Base-by-base conservation (phyloP, 257 asterid species). In the Eustoma russellianum region DNA sequence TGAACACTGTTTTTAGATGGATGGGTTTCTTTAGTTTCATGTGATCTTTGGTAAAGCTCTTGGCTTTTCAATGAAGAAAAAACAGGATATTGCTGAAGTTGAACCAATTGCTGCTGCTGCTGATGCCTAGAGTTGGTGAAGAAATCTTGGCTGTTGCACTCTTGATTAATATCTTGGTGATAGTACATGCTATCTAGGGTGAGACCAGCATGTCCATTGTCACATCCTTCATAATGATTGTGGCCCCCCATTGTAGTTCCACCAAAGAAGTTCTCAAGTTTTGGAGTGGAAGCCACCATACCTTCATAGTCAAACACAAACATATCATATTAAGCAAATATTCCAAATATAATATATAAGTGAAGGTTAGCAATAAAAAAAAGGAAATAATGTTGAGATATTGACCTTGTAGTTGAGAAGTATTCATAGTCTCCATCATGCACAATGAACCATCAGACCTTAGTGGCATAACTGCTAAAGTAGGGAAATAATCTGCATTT, bases 401-500 rank as follows among this genome's bases (percentile, higher is more conserved):
- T 55, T 24, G 50, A 82, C 95, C 97, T 80, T 80, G 94, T 19
- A 84, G 80, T 15, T 74, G 97, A 17, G 96, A 72, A 53, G 90
- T 67, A 74, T 76, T 80, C 74, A 86, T 74, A 10, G 84, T 87
- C 57, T 91, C 95, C 92, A 85, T 77, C 11, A 85, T 66, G 77
- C 95, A 91, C 62, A 84, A 55, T 0, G 98, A 91, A 45, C 97
- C 94, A 77, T 91, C 98, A 55, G 98, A 82, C 63, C 75, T 91
- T 17, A 91, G 75, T 5, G 98, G 98, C 98, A 91, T 91, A 12
- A 76, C 78, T 12, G 85, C 62, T n/a, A 77, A 69, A 59, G 78
- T 67, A 24, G 95, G 78, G 16, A 73, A 75, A 2, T 64, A 77
- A 19, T 64, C 82, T 35, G 73, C 79, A 57, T 69, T 74, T 33